Conservation (phyloP, 2,329 filamentous ascomycete species). For the Cercospora sp. region DNA sequence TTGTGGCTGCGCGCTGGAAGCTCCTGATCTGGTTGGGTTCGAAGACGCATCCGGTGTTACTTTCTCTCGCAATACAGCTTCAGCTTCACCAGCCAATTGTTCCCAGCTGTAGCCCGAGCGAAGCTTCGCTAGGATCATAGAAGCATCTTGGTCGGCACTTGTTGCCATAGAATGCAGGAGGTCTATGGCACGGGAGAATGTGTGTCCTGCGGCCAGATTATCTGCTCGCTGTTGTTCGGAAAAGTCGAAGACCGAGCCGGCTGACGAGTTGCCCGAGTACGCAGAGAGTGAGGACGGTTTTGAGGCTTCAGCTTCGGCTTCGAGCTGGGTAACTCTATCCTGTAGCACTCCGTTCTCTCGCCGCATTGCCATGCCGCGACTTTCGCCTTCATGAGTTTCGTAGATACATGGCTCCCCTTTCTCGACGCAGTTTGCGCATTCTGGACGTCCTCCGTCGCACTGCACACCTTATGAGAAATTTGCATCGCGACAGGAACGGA, state of each 20-base stretch:
- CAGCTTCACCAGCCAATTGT: not conserved
- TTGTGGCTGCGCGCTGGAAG: not conserved
- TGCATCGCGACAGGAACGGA: not conserved
- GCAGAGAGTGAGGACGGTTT: not conserved
- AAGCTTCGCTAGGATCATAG: constrained; percentile 8
- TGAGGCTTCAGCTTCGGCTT: not conserved
- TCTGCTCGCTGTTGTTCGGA: not conserved
- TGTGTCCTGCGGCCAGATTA: not conserved
- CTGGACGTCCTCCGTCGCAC: constrained; percentile 3
- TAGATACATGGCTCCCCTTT: not conserved
- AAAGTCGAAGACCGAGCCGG: not conserved
- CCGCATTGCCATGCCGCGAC: constrained; percentile 1
- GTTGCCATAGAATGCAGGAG: constrained; percentile 3
- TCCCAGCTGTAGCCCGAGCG: constrained; percentile 10
- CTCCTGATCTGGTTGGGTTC: not conserved
- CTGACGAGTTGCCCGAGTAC: not conserved
- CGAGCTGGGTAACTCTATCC: not conserved
- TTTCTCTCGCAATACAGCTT: not conserved
- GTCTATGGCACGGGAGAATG: not conserved
- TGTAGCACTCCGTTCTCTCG: constrained; percentile 7
- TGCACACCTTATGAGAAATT: not conserved
- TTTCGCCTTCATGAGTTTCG: constrained; percentile 1
- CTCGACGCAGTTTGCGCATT: not conserved
- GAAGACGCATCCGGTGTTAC: not conserved
- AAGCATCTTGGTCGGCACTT: constrained; percentile 3